Percentiles rank a stretch among this genome's conserved stretches.
Conservation (phyloP, 2,329 filamentous ascomycete species). For the Pyrenochaeta sp. region DNA sequence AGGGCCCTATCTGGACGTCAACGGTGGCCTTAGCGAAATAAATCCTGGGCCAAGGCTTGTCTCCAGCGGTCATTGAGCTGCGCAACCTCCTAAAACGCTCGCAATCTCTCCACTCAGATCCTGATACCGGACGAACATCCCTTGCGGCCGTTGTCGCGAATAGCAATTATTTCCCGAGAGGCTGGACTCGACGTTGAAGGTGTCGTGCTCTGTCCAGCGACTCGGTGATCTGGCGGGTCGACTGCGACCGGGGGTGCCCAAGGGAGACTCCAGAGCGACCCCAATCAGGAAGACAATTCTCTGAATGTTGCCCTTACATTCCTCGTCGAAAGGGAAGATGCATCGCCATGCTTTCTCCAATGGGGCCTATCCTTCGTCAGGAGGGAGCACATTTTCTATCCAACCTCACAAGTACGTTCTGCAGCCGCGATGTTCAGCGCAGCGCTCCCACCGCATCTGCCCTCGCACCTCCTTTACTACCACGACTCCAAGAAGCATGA, state of each 20-base stretch:
- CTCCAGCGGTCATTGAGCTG: slow-evolving; percentile 26
- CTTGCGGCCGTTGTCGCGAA: slow-evolving; percentile 22
- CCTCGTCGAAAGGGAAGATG: slow-evolving; percentile 72
- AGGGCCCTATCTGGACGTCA: slow-evolving; percentile 32
- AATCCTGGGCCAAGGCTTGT: slow-evolving; percentile 39
- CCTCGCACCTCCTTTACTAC: slow-evolving; percentile 26
- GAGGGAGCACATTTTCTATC: slow-evolving; percentile 80
- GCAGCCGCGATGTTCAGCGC: slow-evolving; percentile 32
- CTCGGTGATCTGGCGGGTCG: slow-evolving; percentile 43
- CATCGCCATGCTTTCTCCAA: slow-evolving; percentile 88
- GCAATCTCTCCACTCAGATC: slow-evolving; percentile 13
- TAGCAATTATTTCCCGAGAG: slow-evolving; percentile 11
- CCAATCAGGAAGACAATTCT: slow-evolving; percentile 30
- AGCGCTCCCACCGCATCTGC: slow-evolving; percentile 22
- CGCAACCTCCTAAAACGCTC: slow-evolving; percentile 25
- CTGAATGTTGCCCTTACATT: slow-evolving; percentile 70
- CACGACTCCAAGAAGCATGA: slow-evolving; percentile 26
- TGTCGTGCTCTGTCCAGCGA: slow-evolving; percentile 24
- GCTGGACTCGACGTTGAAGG: slow-evolving; percentile 13
- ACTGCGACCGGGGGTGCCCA: slow-evolving; percentile 46
- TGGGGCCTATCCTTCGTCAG: slow-evolving; percentile 75
- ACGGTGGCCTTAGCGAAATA: slow-evolving; percentile 48
- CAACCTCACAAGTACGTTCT: slow-evolving; percentile 81
- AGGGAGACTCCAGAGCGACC: slow-evolving; percentile 44
- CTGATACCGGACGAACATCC: slow-evolving; percentile 5